Evolutionary conservation across 306 rosid species (phyloP).

Genomic region (Prunus persica): Prunus_persica_NCBIv2 NC_034011.1:4944501-4945000

Average conservation of each 20-base stretch:
- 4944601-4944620: background rate
- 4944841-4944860: conserved; percentile 43
- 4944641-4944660: background rate
- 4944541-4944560: background rate
- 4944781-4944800: conserved; percentile 1
- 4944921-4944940: conserved; percentile 67
- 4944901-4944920: conserved; percentile 65
- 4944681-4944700: background rate
- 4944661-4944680: background rate
- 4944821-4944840: conserved; percentile 52
- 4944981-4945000: background rate
- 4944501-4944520: background rate
- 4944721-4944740: background rate
- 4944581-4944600: background rate
- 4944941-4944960: conserved; percentile 75
- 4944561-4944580: background rate
- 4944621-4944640: background rate
- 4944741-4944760: background rate
- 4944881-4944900: conserved; percentile 68
- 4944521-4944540: background rate
- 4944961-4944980: conserved; percentile 19
- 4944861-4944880: conserved; percentile 63
- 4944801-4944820: conserved; percentile 61
- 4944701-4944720: background rate
- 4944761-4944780: background rate